Conservation (phyloP, 495 filamentous ascomycete species). For the Aspergillus homomorphus region DNA sequence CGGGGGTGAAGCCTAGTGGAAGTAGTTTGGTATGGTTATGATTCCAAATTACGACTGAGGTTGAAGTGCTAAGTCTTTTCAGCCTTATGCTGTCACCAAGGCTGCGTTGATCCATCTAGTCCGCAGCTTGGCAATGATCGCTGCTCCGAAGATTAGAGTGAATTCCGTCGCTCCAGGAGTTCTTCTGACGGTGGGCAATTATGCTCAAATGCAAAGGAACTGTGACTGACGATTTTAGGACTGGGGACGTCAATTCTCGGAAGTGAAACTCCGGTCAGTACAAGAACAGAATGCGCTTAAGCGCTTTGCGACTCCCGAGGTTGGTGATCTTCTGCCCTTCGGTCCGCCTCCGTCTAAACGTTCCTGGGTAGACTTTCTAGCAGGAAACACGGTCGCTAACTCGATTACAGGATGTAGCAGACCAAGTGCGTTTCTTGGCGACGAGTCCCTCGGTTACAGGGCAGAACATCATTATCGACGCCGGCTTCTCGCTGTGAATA, state of each 20-base stretch:
- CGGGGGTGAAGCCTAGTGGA: conserved; percentile 9
- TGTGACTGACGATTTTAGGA: neutral
- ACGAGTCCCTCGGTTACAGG: conserved; percentile 4
- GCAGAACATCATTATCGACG: neutral
- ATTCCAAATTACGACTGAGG: neutral
- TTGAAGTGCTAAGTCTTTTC: neutral
- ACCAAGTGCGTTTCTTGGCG: conserved; percentile 3
- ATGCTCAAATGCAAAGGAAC: no score
- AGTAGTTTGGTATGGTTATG: conserved; percentile 4
- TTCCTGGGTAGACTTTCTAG: no score
- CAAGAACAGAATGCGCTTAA: conserved; percentile 6
- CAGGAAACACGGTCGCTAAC: neutral
- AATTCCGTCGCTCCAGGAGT: conserved; percentile 6
- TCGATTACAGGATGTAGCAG: conserved; percentile 2
- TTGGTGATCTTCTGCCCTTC: neutral
- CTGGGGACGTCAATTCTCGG: conserved; percentile 1
- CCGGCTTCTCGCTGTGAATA: neutral
- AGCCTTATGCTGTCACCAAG: conserved; percentile 5
- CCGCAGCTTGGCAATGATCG: conserved; percentile 3
- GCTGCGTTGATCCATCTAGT: conserved; percentile 5
- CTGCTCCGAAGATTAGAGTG: conserved; percentile 1
- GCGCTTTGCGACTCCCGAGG: conserved; percentile 6
- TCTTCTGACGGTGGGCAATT: neutral
- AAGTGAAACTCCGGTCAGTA: neutral
- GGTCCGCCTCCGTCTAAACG: no score